Percentiles rank a stretch among this genome's conserved stretches.
Evolutionary conservation across 345 rosid species (phyloP).

Genomic region (Citropsis articulata): DNA sequence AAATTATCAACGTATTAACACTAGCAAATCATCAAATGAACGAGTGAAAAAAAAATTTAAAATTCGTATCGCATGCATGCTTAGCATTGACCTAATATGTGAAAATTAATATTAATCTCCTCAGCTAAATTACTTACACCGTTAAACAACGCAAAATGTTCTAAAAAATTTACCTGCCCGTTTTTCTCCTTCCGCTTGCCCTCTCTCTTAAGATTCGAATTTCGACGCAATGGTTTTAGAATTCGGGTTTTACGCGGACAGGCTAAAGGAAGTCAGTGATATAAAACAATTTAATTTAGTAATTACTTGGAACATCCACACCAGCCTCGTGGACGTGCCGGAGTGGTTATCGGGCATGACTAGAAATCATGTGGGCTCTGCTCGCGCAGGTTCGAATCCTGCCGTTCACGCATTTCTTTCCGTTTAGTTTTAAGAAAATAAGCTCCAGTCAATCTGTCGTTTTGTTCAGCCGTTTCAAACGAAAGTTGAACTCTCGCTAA

Average conservation of each 20-base stretch:
- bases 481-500: no score
- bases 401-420: constrained; percentile 38
- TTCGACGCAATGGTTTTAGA: not conserved
- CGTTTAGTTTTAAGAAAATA: no score
- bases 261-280: no score
- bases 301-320: rapidly evolving
- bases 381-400: constrained; percentile 94
- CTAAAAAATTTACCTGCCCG: not conserved
- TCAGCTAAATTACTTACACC: not conserved
- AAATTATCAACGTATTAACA: not conserved
- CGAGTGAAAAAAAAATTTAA: not conserved
- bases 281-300: rapidly evolving
- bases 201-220: not conserved
- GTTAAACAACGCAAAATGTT: not conserved
- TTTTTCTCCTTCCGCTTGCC: no score
- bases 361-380: constrained; percentile 95
- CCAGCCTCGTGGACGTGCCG: constrained; percentile 60
- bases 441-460: no score
- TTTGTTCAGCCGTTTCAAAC: no score
- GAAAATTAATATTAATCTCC: not conserved
- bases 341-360: constrained; percentile 98
- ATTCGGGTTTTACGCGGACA: not conserved
- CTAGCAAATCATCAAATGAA: not conserved
- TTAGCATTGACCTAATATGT: not conserved
- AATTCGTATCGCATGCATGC: not conserved